Evolutionary conservation across 1,284 basidiomycete species (phyloP), one percentile per base, ranked within the genome.

Genomic region (Austroboletus niveus): DNA sequence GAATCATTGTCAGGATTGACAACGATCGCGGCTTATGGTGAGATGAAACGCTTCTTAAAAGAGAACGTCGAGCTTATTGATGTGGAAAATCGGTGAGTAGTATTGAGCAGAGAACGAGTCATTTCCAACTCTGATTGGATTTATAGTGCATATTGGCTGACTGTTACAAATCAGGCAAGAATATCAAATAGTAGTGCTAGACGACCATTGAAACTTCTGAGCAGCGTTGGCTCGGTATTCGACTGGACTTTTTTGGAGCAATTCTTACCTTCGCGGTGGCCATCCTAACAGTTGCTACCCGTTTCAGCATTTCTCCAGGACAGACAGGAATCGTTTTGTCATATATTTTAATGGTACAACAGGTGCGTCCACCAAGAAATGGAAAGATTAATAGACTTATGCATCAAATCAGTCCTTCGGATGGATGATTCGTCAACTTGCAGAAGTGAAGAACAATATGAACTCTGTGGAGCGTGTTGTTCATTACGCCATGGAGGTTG

Each of bases 401-500:
- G 10, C 51, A 8, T 35, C 29, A 47, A 35, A 56, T 22, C n/a
- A 83, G 77, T 69, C 81, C 1, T 93, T 94, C 62, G 85, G 87
- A 14, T 92, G 85, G 88, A 79, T 93, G 64, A 84, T 94, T 44
- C 83, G 90, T 22, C 92, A 94, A 66, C 78, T 80, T 47, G 89
- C 89, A 4, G 89, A 94, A 63, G 85, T 93, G 14, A 91, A 95
- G 70, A 94, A 95, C 67, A 82, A 94, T 69, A 94, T 95, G 88
- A 94, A 94, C 66, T 85, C 87, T 24, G 90, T 94, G 5, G 93
- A 96, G 69, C 85, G 91, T 42, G 77, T 94, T 31, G 72, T 91
- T 4, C 80, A 93, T 66, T 96, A 96, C 60, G 84, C 87, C 31
- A 73, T 75, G 49, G 69, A 79, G 35, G 32, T 65, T 5, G 58